Evolutionary conservation across 1,284 basidiomycete species (phyloP), one percentile per base, ranked within the genome.

Genomic region (Thecaphora thlaspeos): DNA sequence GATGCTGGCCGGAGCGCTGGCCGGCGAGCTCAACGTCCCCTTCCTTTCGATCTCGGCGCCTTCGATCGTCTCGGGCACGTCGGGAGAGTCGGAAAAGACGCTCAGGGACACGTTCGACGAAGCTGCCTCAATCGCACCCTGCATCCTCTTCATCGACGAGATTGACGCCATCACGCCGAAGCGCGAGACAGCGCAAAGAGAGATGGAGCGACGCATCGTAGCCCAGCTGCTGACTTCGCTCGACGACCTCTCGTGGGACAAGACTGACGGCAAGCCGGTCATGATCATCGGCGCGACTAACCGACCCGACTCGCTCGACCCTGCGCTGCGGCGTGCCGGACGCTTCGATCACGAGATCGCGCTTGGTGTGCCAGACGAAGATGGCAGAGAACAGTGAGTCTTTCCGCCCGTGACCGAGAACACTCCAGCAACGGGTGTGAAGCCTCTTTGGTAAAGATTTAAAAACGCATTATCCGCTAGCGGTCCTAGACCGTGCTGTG

Each of bases 91-190:
- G 0, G 94, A 98, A 78, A 95, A 94, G 80, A 92, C 91, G 0
- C 81, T 98, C 17, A 82, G 94, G 41, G 94, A 97, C 72, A 93
- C 91, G 0, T 98, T 98, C 75, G 94, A 96, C 21, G 73, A 77
- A 48, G 75, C 74, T 4, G 57, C 68, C 19, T 53, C 54, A 11
- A 68, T 75, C 14, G 74, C 74, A 0, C 75, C 75, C 3, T 73
- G 70, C 55, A 77, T 77, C 26, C 57, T 77, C 19, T 77, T 77
- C 51, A 67, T 77, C 44, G 94, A 98, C 78, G 94, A 97, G 78
- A 95, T 98, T 32, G 94, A 98, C 73, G 91, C 94, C 7, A 95
- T 98, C 67, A 97, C 93, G 1, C 91, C 91, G 0, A 98, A 98
- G 80, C 83, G 94, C 57, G 94, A 97, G 80, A 97, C 89, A 61